Conservation (phyloP, 2,329 filamentous ascomycete species). For the Aspergillus ustus region DNA sequence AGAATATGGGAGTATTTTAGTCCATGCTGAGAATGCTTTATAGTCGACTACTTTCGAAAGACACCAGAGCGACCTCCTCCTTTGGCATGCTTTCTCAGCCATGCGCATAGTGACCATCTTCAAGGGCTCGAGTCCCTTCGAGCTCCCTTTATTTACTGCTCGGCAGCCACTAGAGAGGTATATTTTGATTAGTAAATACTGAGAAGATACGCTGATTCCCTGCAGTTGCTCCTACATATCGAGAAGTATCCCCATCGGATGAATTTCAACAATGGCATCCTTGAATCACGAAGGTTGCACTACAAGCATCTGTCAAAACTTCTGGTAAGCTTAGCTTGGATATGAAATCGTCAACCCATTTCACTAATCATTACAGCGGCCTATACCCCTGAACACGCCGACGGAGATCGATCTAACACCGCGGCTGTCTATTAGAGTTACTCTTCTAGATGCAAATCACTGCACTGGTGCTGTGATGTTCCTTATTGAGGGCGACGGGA, state of each 20-base stretch:
- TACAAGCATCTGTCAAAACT: conserved; percentile 77
- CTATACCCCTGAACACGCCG: conserved; percentile 80
- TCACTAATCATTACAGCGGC: conserved; percentile 58
- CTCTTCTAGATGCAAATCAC: conserved; percentile 88
- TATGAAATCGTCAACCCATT: no score
- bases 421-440: conserved; percentile 73
- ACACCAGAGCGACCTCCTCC: conserved; percentile 62
- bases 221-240: conserved; percentile 71
- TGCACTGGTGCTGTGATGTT: conserved; percentile 93
- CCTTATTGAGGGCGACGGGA: conserved; percentile 74
- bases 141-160: conserved; percentile 89
- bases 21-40: not conserved
- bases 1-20: not conserved
- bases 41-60: conserved; percentile 81
- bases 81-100: conserved; percentile 84
- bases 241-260: conserved; percentile 80
- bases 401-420: conserved; percentile 75
- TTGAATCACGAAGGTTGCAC: conserved; percentile 74
- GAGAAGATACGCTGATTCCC: not conserved
- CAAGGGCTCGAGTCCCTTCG: conserved; percentile 76
- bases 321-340: conserved; percentile 53
- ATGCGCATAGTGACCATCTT: conserved; percentile 91
- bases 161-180: conserved; percentile 75
- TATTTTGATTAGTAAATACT: not conserved
- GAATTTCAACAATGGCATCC: conserved; percentile 76